A percentile compares a stretch with the other conserved stretches of the same genome.
phyloP scores from a whole-genome alignment of 148 eudicot genomes.

The Linanthus parryae region DNA sequence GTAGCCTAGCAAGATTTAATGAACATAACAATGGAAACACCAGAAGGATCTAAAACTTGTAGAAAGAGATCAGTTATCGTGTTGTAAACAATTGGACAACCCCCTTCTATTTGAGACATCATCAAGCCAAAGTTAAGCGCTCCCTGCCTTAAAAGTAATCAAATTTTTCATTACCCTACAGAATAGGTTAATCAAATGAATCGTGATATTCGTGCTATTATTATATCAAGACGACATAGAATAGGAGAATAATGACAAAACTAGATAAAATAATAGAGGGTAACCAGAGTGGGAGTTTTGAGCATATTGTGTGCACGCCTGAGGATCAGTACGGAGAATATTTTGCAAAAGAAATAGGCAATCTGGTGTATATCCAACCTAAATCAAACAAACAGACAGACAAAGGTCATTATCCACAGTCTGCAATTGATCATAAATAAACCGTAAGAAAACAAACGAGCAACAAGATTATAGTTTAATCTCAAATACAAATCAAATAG shows the following conservation, averaged over 20 bases:
- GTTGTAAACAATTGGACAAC: slow-evolving; percentile 72
- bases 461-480: background rate
- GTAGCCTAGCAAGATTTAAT: no score
- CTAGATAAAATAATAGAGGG: background rate
- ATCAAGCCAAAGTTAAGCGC: slow-evolving; percentile 83
- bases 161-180: background rate
- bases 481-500: background rate
- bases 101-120: slow-evolving; percentile 93
- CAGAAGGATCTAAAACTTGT: slow-evolving; percentile 30
- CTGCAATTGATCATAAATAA: slow-evolving; percentile 23
- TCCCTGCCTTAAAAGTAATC: slow-evolving; percentile 39
- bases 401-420: slow-evolving; percentile 80
- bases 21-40: background rate
- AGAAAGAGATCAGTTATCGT: slow-evolving; percentile 75
- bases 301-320: slow-evolving; percentile 32
- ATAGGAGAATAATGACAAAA: background rate
- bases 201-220: background rate
- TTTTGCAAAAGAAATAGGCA: slow-evolving; percentile 85
- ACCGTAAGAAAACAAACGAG: background rate
- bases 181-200: background rate
- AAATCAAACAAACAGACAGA: slow-evolving; percentile 7
- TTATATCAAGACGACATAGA: background rate
- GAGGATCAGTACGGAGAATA: slow-evolving; percentile 72
- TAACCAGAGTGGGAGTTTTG: no score
- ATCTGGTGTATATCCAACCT: slow-evolving; percentile 91